phyloP scores from a whole-genome alignment of 768 basidiomycete genomes.

The Suillus hirtellus region DNA sequence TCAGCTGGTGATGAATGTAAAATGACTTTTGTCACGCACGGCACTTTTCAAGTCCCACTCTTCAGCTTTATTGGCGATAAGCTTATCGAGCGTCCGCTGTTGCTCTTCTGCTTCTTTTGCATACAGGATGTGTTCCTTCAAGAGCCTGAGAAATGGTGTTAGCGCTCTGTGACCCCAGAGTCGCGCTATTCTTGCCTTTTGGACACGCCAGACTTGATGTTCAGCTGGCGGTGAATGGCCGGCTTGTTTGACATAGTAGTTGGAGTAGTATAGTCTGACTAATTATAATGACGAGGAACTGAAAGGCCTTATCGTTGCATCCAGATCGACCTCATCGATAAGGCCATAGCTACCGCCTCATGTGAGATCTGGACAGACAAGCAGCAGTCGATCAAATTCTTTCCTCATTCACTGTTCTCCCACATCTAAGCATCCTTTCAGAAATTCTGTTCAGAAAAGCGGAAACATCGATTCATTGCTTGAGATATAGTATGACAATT shows the following conservation, averaged over 20 bases:
- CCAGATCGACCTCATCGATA: constrained; percentile 6
- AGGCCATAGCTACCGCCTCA: constrained; percentile 1
- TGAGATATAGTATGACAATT: constrained; percentile 17
- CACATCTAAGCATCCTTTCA: neutral
- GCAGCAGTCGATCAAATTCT: neutral
- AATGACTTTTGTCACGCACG: constrained; percentile 42
- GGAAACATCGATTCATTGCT: constrained; percentile 12
- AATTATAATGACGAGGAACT: neutral
- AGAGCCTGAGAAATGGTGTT: constrained; percentile 43
- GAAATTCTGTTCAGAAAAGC: neutral
- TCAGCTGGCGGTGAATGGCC: constrained; percentile 63
- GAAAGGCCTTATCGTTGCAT: neutral
- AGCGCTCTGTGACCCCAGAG: neutral
- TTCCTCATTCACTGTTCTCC: neutral
- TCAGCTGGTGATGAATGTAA: constrained; percentile 9
- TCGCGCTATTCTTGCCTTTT: constrained; percentile 7
- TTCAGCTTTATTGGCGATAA: constrained; percentile 60
- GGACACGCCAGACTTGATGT: constrained; percentile 64
- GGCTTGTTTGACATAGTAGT: constrained; percentile 14
- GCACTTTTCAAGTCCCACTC: constrained; percentile 79
- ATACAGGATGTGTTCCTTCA: constrained; percentile 71
- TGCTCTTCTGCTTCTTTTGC: constrained; percentile 62
- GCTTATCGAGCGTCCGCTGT: constrained; percentile 58
- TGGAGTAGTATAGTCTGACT: neutral
- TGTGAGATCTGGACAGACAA: neutral